phyloP scores from a whole-genome alignment of 345 rosid genomes.

The Populus simonii region DNA sequence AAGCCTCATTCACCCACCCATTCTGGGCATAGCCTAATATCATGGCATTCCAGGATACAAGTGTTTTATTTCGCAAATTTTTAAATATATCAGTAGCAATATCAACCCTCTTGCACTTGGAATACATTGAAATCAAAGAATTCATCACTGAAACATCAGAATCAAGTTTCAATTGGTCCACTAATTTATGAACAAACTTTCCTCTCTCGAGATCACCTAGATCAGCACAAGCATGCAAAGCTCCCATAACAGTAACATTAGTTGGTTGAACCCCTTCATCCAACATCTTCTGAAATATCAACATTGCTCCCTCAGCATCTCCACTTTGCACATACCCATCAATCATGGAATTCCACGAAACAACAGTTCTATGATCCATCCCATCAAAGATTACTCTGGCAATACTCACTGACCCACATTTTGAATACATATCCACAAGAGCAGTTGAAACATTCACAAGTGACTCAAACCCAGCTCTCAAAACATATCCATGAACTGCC shows the following conservation, averaged over 20 bases:
- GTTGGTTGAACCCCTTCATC: conserved; percentile 24
- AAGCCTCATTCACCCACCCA: conserved; percentile 23
- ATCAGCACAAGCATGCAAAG: conserved; percentile 32
- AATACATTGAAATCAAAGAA: conserved; percentile 34
- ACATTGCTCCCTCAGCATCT: conserved; percentile 22
- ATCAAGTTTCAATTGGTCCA: conserved; percentile 14
- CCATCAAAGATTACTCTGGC: conserved; percentile 30
- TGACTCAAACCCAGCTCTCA: conserved; percentile 21
- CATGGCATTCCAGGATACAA: conserved; percentile 35
- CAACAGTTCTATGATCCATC: conserved; percentile 23
- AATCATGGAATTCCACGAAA: conserved; percentile 33
- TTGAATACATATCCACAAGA: conserved; percentile 31
- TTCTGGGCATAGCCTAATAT: conserved; percentile 36
- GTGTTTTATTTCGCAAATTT: conserved; percentile 18
- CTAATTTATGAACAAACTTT: conserved; percentile 21
- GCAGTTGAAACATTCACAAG: conserved; percentile 22
- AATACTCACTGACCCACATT: conserved; percentile 14
- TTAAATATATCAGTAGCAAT: conserved; percentile 17
- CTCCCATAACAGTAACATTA: conserved; percentile 28
- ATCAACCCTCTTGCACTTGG: conserved; percentile 28
- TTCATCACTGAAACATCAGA: conserved; percentile 30
- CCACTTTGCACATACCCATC: conserved; percentile 29
- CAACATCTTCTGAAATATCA: conserved; percentile 27
- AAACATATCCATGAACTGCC: conserved; percentile 25
- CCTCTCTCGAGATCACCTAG: conserved; percentile 27